Evolutionary conservation across 78 protist species (phyloP).

Genomic region (Bigelowiella natans): DNA sequence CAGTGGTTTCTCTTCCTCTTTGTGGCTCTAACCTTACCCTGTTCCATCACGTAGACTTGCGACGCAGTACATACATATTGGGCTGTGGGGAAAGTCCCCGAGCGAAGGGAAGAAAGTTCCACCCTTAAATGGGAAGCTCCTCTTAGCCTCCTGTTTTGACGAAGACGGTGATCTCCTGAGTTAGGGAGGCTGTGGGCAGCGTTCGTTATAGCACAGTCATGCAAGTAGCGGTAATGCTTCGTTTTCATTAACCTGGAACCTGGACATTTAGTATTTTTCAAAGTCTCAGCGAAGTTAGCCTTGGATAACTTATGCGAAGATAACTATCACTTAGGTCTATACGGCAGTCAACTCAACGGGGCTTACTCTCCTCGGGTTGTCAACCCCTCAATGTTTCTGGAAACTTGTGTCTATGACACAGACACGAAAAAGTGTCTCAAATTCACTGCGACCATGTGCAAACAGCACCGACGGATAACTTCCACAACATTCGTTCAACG

Average conservation of each 20-base stretch:
- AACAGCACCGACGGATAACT: too few relatives aligned
- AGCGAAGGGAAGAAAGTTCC: neutral
- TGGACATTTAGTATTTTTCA: too few relatives aligned
- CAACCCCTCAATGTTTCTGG: neutral
- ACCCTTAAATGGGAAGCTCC: neutral
- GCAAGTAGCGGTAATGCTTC: neutral
- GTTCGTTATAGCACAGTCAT: neutral
- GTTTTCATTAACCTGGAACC: too few relatives aligned
- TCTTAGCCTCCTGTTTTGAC: neutral
- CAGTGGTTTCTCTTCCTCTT: too few relatives aligned
- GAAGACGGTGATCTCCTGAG: neutral
- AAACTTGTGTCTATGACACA: neutral
- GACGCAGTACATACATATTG: neutral
- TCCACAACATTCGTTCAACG: too few relatives aligned
- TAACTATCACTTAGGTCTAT: too few relatives aligned
- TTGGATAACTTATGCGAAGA: too few relatives aligned
- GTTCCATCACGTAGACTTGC: too few relatives aligned
- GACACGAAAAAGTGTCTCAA: too few relatives aligned
- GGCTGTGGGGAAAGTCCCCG: neutral
- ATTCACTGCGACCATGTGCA: too few relatives aligned
- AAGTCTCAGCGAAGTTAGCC: too few relatives aligned
- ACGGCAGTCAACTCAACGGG: neutral
- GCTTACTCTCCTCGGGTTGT: neutral
- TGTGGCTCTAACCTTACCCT: too few relatives aligned
- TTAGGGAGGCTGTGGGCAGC: neutral